Evolutionary conservation across 352 stramenopile genomes (phyloP).

Genomic region (Pythium graminicola): DNA sequence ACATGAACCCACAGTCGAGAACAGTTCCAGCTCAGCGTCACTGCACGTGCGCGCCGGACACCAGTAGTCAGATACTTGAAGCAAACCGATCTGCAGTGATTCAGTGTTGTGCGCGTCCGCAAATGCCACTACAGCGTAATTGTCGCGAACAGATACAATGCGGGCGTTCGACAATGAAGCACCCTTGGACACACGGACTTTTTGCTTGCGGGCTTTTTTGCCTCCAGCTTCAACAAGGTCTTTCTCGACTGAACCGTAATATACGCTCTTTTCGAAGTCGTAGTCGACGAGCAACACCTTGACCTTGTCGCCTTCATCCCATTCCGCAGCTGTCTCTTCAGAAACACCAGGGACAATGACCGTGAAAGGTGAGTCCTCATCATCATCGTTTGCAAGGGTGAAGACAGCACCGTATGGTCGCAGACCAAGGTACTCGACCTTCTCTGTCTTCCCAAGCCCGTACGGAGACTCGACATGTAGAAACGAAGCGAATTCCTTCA

Average conservation of each 20-base stretch:
- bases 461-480: conserved; percentile 22
- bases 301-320: conserved; percentile 53
- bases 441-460: conserved; percentile 63
- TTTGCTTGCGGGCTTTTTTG: conserved; percentile 68
- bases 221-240: conserved; percentile 49
- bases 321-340: conserved; percentile 29
- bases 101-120: conserved; percentile 29
- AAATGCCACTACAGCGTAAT: conserved; percentile 65
- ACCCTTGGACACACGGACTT: conserved; percentile 47
- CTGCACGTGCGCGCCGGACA: conserved; percentile 52
- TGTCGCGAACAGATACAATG: conserved; percentile 47
- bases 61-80: conserved; percentile 76
- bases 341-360: conserved; percentile 53
- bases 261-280: conserved; percentile 83
- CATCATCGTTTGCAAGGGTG: conserved; percentile 57
- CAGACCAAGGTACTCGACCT: conserved; percentile 76
- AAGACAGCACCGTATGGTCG: conserved; percentile 85
- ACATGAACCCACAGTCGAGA: conserved; percentile 27
- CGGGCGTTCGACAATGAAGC: conserved; percentile 25
- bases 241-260: conserved; percentile 43
- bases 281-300: conserved; percentile 82
- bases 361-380: conserved; percentile 53
- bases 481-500: conserved; percentile 31
- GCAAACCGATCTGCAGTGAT: conserved; percentile 40
- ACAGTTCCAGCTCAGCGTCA: conserved; percentile 51